A percentile compares a stretch with the other conserved stretches of the same genome.
These are phyloP conservation scores for Raddia guianensis DNA, from an alignment of 176 grass and related monocot genomes.

Conservation along the genomic window DNA sequence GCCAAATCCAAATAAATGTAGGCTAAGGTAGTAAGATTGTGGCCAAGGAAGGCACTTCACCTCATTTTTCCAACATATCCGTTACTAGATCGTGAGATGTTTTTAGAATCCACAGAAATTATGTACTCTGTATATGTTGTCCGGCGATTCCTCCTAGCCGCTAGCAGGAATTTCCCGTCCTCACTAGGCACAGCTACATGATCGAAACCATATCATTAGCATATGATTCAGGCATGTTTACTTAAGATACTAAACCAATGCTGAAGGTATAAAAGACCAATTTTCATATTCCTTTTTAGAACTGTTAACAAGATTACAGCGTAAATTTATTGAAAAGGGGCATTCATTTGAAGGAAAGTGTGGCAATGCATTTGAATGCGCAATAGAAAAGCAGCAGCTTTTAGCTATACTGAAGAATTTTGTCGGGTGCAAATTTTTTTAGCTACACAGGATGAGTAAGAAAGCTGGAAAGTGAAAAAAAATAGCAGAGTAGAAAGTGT, in stretches of 20 bases:
- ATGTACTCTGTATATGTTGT: conserved; percentile 81
- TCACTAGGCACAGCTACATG: conserved; percentile 82
- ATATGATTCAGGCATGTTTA: conserved; percentile 16
- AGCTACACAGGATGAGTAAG: too few relatives aligned
- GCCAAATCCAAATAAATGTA: conserved; percentile 8
- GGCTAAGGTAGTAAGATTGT: conserved; percentile 26
- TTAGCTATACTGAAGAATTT: too few relatives aligned
- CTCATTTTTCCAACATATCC: conserved; percentile 88
- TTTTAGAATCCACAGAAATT: conserved; percentile 79
- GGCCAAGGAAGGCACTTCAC: conserved; percentile 42
- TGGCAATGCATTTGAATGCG: background rate
- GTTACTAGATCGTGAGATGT: conserved; percentile 77
- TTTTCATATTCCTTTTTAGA: background rate
- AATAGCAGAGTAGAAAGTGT: too few relatives aligned
- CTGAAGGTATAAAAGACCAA: background rate
- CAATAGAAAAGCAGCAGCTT: background rate
- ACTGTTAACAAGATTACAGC: background rate
- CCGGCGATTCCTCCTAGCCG: conserved; percentile 76
- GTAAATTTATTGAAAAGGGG: background rate
- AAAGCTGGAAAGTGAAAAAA: too few relatives aligned
- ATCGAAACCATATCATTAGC: conserved; percentile 15
- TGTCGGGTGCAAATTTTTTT: too few relatives aligned
- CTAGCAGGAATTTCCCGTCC: conserved; percentile 80
- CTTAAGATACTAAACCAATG: conserved; percentile 8
- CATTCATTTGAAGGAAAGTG: background rate